Percentiles rank a stretch among this genome's conserved stretches.
Conservation (phyloP, 2,329 filamentous ascomycete genomes). For the Pseudogymnoascus sp. region DNA sequence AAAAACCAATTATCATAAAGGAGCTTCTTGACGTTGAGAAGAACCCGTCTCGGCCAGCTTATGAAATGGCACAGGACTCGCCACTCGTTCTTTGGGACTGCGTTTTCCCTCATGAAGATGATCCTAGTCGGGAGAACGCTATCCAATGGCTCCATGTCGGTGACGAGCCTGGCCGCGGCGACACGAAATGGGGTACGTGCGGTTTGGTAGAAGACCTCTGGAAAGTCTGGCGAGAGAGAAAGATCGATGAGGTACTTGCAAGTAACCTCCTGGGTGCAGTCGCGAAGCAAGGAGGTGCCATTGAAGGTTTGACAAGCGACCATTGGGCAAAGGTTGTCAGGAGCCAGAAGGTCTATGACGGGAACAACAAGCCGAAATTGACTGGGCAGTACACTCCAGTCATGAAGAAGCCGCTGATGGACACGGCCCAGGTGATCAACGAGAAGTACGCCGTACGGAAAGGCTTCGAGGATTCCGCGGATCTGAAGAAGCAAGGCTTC, state of each 20-base stretch:
- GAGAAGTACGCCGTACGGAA: slow-evolving; percentile 53
- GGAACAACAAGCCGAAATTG: slow-evolving; percentile 42
- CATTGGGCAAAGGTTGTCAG: slow-evolving; percentile 29
- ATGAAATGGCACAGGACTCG: slow-evolving; percentile 83
- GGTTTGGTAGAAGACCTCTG: slow-evolving; percentile 70
- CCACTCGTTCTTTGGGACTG: slow-evolving; percentile 96
- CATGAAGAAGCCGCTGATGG: slow-evolving; percentile 41
- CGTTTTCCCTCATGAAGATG: slow-evolving; percentile 58
- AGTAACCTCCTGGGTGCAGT: slow-evolving; percentile 62
- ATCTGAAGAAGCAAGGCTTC: slow-evolving; percentile 30
- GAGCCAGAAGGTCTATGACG: slow-evolving; percentile 42
- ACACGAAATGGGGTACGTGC: slow-evolving; percentile 53
- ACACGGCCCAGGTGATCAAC: slow-evolving; percentile 47
- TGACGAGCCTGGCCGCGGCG: slow-evolving; percentile 48
- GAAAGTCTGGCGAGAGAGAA: slow-evolving; percentile 72
- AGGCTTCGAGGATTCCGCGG: slow-evolving; percentile 46
- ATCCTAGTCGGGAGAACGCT: slow-evolving; percentile 42
- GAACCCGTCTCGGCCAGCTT: slow-evolving; percentile 70
- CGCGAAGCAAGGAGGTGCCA: slow-evolving; percentile 31
- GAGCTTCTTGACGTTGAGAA: slow-evolving; percentile 64
- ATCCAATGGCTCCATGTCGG: slow-evolving; percentile 74
- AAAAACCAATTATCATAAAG: slow-evolving; percentile 63
- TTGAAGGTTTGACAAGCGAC: slow-evolving; percentile 15
- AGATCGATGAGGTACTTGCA: slow-evolving; percentile 84
- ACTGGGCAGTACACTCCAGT: slow-evolving; percentile 48